Evolutionary conservation across 495 filamentous ascomycete genomes (phyloP).

Genomic region (Ramalina intermedia): DNA sequence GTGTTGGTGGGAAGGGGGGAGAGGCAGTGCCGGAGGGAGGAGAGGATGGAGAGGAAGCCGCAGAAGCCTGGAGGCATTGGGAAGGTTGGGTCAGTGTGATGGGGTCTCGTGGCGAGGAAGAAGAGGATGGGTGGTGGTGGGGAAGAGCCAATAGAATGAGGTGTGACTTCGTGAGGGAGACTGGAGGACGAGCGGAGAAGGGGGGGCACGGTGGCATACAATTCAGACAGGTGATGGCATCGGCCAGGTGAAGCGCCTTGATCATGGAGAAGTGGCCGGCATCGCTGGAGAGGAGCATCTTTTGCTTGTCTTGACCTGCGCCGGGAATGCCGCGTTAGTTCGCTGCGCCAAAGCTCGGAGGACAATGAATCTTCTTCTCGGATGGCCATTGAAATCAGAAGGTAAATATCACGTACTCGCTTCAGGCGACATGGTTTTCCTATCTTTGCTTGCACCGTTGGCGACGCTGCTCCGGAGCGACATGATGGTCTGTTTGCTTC

Average conservation of each 20-base stretch:
- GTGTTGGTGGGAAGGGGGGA: conserved; percentile 48
- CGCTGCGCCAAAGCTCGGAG: background rate
- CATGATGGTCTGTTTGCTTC: conserved; percentile 1
- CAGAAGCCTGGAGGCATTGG: conserved; percentile 29
- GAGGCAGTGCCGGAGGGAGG: conserved; percentile 87
- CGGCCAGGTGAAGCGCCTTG: conserved; percentile 81
- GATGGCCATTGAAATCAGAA: background rate
- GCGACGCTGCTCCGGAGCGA: conserved; percentile 13
- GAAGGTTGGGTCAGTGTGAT: background rate
- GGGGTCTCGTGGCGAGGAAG: background rate
- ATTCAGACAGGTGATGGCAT: conserved; percentile 90
- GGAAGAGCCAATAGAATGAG: background rate
- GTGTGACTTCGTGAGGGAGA: background rate
- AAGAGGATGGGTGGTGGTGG: background rate
- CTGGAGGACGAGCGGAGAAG: background rate
- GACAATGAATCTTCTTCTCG: background rate
- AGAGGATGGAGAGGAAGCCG: conserved; percentile 82
- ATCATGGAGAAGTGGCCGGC: conserved; percentile 69
- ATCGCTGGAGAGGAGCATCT: conserved; percentile 59
- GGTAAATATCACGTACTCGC: conserved; percentile 8
- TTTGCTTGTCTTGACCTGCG: conserved; percentile 70
- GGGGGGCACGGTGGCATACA: conserved; percentile 33
- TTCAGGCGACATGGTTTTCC: conserved; percentile 8
- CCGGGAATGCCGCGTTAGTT: background rate
- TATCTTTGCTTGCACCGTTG: conserved; percentile 7